Evolutionary conservation across 495 filamentous ascomycete species (phyloP).

Genomic region (Aspergillus homomorphus): DNA sequence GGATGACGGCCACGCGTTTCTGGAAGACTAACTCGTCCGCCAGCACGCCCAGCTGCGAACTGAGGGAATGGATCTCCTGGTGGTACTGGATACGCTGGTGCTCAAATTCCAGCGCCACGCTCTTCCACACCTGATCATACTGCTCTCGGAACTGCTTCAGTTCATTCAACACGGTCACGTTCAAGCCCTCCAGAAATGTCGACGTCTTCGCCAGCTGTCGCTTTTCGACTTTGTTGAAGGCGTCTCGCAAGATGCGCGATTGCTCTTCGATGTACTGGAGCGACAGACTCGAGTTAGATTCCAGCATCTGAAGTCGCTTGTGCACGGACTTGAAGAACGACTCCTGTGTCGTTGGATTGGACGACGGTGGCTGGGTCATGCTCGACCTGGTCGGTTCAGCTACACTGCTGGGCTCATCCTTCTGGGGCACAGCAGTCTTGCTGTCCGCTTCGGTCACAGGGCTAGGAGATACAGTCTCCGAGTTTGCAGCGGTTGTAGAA

Average conservation of each 20-base stretch:
- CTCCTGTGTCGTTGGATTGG: conserved; percentile 86
- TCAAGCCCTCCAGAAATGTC: conserved; percentile 76
- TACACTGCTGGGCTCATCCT: conserved; percentile 31
- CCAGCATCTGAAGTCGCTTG: conserved; percentile 85
- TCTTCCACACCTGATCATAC: conserved; percentile 96
- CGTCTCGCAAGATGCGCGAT: conserved; percentile 85
- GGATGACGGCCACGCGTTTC: conserved; percentile 88
- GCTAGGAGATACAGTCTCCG: conserved; percentile 26
- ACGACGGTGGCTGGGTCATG: conserved; percentile 52
- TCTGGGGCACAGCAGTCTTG: conserved; percentile 19
- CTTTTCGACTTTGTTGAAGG: conserved; percentile 86
- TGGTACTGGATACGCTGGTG: conserved; percentile 76
- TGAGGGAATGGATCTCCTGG: conserved; percentile 78
- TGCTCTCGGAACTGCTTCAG: conserved; percentile 74
- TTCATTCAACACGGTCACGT: conserved; percentile 82
- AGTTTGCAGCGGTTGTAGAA: conserved; percentile 19
- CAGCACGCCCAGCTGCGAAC: conserved; percentile 73
- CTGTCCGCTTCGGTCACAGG: conserved; percentile 24
- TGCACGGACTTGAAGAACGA: conserved; percentile 96
- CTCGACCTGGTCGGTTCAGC: conserved; percentile 47
- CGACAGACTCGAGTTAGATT: conserved; percentile 87
- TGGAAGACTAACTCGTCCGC: conserved; percentile 96
- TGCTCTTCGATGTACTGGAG: conserved; percentile 97
- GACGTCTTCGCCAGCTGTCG: conserved; percentile 80
- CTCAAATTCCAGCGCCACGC: conserved; percentile 87